phyloP scores from a whole-genome alignment of 768 basidiomycete genomes.

The Chiua virens region DNA sequence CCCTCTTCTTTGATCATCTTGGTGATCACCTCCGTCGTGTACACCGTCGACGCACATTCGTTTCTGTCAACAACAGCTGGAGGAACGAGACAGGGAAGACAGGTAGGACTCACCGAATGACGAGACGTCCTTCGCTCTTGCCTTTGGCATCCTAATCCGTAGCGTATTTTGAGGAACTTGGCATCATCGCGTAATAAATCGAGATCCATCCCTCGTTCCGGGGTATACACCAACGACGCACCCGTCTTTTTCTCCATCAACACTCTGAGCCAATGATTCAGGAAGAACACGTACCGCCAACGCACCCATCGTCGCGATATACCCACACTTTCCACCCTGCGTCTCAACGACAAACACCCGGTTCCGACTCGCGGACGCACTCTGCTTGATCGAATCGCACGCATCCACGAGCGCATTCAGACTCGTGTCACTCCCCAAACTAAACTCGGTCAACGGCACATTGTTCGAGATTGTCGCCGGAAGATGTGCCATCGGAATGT shows the following conservation, averaged over 20 bases:
- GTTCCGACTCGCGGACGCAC: slow-evolving; percentile 93
- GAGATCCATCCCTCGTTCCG: slow-evolving; percentile 85
- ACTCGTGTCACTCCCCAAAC: slow-evolving; percentile 94
- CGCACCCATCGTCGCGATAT: slow-evolving; percentile 93
- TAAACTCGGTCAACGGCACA: slow-evolving; percentile 95
- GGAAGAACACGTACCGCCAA: slow-evolving; percentile 68
- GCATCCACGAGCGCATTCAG: slow-evolving; percentile 97
- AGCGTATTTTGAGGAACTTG: slow-evolving; percentile 83
- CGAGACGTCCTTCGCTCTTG: slow-evolving; percentile 88
- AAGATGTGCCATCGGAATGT: slow-evolving; percentile 93
- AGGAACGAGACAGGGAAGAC: not conserved
- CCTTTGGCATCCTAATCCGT: slow-evolving; percentile 84
- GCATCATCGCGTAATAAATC: slow-evolving; percentile 83
- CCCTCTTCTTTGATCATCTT: slow-evolving; percentile 97
- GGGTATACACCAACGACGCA: slow-evolving; percentile 91
- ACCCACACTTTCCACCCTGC: slow-evolving; percentile 95
- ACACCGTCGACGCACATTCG: slow-evolving; percentile 84
- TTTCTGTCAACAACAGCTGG: slow-evolving; percentile 47
- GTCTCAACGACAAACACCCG: slow-evolving; percentile 98
- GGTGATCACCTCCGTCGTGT: slow-evolving; percentile 88
- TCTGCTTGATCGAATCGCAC: slow-evolving; percentile 98
- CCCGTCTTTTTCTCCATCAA: slow-evolving; percentile 58
- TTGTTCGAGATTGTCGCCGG: slow-evolving; percentile 99
- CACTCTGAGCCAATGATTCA: not conserved
- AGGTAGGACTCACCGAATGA: slow-evolving; percentile 67